These are phyloP conservation scores for Acanthamoeba lenticulata DNA, from an alignment of 208 protist species.

Conservation along the genomic window DNA sequence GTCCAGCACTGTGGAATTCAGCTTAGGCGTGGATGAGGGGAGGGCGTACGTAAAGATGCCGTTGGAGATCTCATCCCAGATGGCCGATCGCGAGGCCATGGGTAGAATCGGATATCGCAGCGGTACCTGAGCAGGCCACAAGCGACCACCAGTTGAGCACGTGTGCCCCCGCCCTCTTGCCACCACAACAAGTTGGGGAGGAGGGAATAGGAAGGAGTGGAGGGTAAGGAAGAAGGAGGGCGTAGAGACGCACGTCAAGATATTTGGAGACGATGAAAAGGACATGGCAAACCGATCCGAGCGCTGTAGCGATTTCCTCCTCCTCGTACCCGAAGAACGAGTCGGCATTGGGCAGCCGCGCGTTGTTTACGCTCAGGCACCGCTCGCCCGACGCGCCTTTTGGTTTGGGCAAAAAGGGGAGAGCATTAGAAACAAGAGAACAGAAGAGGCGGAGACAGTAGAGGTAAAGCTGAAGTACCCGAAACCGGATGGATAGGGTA, in stretches of 20 bases:
- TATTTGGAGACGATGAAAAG: constrained; percentile 57
- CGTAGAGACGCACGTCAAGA: constrained; percentile 39
- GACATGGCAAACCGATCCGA: constrained; percentile 58
- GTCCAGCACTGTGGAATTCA: background rate
- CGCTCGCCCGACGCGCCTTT: background rate
- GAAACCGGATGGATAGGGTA: constrained; percentile 25
- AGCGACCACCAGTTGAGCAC: background rate
- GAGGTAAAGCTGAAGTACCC: background rate
- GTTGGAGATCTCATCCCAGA: constrained; percentile 60
- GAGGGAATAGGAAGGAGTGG: background rate
- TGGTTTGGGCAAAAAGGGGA: too few species aligned
- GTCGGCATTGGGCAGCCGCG: constrained; percentile 40
- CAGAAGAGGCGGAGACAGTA: background rate
- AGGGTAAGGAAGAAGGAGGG: background rate
- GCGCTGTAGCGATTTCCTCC: constrained; percentile 60
- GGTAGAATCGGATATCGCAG: constrained; percentile 67
- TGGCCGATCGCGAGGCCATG: constrained; percentile 63
- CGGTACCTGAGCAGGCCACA: background rate
- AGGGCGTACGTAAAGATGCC: background rate
- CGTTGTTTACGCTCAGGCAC: background rate
- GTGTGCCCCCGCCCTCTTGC: background rate
- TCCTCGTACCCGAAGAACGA: constrained; percentile 64
- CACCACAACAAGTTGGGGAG: background rate
- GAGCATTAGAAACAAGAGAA: background rate
- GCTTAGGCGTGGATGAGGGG: background rate